Conservation (phyloP, 2,329 filamentous ascomycete genomes). For the Domatiomyces catenatus region DNA sequence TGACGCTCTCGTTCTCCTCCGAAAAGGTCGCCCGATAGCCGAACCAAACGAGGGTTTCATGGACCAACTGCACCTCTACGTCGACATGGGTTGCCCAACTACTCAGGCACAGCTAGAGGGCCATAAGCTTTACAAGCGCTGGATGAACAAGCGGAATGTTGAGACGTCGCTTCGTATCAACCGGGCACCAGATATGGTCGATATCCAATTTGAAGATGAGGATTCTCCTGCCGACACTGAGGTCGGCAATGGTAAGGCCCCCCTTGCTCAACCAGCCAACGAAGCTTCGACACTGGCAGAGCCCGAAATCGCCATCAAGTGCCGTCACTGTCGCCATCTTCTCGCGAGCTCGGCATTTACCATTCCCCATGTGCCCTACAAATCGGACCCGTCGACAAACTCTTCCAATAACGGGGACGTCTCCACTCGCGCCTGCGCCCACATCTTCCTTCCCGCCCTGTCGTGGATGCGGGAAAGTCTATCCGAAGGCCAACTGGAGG, state of each 20-base stretch:
- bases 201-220: slow-evolving; percentile 57
- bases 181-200: slow-evolving; percentile 58
- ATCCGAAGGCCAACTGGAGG: slow-evolving; percentile 59
- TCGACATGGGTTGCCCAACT: slow-evolving; percentile 66
- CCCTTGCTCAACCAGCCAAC: not conserved
- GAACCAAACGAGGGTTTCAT: slow-evolving; percentile 90
- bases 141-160: slow-evolving; percentile 52
- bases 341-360: slow-evolving; percentile 54
- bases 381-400: slow-evolving; percentile 6
- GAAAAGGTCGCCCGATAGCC: slow-evolving; percentile 56
- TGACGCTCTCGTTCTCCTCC: slow-evolving; percentile 52
- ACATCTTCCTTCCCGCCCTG: slow-evolving; percentile 81
- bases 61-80: slow-evolving; percentile 72
- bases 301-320: slow-evolving; percentile 49
- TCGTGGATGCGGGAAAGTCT: slow-evolving; percentile 87
- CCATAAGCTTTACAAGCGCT: slow-evolving; percentile 66
- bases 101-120: slow-evolving; percentile 40
- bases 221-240: slow-evolving; percentile 22
- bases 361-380: slow-evolving; percentile 15
- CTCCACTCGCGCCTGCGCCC: slow-evolving; percentile 43
- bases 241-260: slow-evolving; percentile 12
- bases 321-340: slow-evolving; percentile 71
- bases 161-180: slow-evolving; percentile 55
- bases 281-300: not conserved
- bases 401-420: not conserved